A percentile compares a stretch with the other conserved stretches of the same genome.
Conservation (phyloP, 1,284 basidiomycete species). For the Testicularia cyperi region DNA sequence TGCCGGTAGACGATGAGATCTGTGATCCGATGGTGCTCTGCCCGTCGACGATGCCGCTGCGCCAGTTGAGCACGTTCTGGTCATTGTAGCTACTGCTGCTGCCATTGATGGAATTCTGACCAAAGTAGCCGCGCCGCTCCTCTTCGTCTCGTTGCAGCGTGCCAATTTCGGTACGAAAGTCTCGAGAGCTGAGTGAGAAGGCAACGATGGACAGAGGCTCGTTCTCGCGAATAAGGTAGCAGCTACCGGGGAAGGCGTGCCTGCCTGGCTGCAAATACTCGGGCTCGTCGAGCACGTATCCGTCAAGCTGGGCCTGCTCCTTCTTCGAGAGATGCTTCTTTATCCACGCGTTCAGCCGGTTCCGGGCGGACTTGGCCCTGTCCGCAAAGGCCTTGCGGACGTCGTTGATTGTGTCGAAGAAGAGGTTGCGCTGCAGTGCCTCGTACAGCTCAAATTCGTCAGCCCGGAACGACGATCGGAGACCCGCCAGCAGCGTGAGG, state of each 20-base stretch:
- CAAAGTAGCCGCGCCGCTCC: conserved; percentile 22
- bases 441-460: conserved; percentile 54
- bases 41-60: conserved; percentile 24
- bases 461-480: conserved; percentile 27
- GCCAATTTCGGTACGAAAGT: conserved; percentile 40
- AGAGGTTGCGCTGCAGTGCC: conserved; percentile 27
- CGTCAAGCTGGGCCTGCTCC: conserved; percentile 32
- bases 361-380: conserved; percentile 45
- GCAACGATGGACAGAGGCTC: conserved; percentile 54
- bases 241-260: conserved; percentile 45
- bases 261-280: conserved; percentile 30
- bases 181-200: conserved; percentile 49
- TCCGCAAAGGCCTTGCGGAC: conserved; percentile 46
- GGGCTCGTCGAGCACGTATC: conserved; percentile 35
- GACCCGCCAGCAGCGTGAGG: conserved; percentile 27
- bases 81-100: conserved; percentile 17
- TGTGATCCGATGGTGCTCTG: conserved; percentile 11
- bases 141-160: conserved; percentile 12
- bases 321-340: conserved; percentile 45
- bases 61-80: conserved; percentile 40
- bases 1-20: conserved; percentile 20
- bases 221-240: conserved; percentile 44
- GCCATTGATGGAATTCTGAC: too few species aligned
- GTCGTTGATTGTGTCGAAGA: conserved; percentile 41
- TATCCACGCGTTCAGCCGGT: conserved; percentile 42